A percentile compares a stretch with the other conserved stretches of the same genome.
phyloP scores from a whole-genome alignment of 495 filamentous ascomycete species.

The Tuber aestivum region DNA sequence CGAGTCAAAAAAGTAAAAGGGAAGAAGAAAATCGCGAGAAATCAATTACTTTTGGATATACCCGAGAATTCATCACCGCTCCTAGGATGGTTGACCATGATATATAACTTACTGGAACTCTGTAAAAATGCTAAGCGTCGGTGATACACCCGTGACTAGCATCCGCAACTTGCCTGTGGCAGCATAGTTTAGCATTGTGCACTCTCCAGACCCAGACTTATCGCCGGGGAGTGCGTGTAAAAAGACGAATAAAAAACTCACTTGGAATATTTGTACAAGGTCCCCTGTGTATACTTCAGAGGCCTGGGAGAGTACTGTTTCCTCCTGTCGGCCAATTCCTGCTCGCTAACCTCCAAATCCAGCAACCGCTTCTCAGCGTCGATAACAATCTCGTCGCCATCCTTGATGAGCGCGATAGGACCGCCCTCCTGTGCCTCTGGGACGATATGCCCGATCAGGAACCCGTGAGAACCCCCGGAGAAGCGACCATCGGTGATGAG shows the following conservation, averaged over 20 bases:
- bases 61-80: background rate
- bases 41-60: background rate
- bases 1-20: background rate
- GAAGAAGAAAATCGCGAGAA: background rate
- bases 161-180: constrained; percentile 51
- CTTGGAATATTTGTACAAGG: constrained; percentile 68
- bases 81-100: background rate
- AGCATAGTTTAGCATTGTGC: constrained; percentile 5
- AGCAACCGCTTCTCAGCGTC: constrained; percentile 62
- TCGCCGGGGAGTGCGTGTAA: background rate
- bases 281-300: constrained; percentile 64
- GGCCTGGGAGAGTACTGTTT: constrained; percentile 61
- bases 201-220: background rate
- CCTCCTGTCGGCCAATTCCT: constrained; percentile 61
- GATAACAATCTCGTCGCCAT: constrained; percentile 65
- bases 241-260: constrained; percentile 43
- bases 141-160: constrained; percentile 78
- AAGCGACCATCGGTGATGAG: constrained; percentile 74
- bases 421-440: constrained; percentile 66
- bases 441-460: constrained; percentile 82
- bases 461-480: constrained; percentile 70
- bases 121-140: constrained; percentile 48
- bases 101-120: constrained; percentile 5
- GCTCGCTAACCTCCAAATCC: constrained; percentile 54
- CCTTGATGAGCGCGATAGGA: constrained; percentile 53